Evolutionary conservation across 1,284 basidiomycete species (phyloP), one percentile per base, ranked within the genome.

Genomic region (Austroboletus niveus): DNA sequence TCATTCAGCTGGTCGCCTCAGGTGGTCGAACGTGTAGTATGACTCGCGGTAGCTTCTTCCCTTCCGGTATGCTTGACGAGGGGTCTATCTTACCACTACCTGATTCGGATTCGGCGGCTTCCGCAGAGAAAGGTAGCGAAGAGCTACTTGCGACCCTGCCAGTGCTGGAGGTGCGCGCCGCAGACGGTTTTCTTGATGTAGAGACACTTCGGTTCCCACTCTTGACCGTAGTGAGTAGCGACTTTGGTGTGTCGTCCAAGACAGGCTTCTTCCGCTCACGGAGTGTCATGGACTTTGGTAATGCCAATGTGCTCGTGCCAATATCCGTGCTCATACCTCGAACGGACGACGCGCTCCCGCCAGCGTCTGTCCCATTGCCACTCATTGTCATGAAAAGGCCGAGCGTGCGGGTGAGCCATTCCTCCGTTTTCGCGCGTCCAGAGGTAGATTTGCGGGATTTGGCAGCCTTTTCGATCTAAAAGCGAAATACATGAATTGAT

Each of bases 381-480:
- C 82, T 74, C 4, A 70, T 61, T 0, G 72, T 56, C 22, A 24
- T 24, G 22, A 83, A 68, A 8, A 82, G 57, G 14, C 72, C 69
- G 30, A 76, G 54, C 0, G 79, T 70, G 14, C 80, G 77, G 8
- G 77, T 72, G 11, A 92, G 66, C 82, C 89, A 89, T 1, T 74
- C 69, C 14, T 80, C 77, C 5, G 55, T 51, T 45, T 51, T 40
- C 2, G 61, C 47, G 11, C 69, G 58, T 8, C 74, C 57, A 11
- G 81, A 72, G n/a, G 42, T 35, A 31, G 75, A 71, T 49, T 80
- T 72, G 42, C 81, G 71, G 65, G 83, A 84, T 66, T 88, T 89
- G 12, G 78, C 80, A 0, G 79, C 78, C 50, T 84, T 83, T 64
- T 94, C 89, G 22, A 93, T 74, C 87, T 92, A 54, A 14, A 34